A percentile compares a stretch with the other conserved stretches of the same genome.
Evolutionary conservation across 495 filamentous ascomycete species (phyloP).

Genomic region (Xylaria longipes): DNA sequence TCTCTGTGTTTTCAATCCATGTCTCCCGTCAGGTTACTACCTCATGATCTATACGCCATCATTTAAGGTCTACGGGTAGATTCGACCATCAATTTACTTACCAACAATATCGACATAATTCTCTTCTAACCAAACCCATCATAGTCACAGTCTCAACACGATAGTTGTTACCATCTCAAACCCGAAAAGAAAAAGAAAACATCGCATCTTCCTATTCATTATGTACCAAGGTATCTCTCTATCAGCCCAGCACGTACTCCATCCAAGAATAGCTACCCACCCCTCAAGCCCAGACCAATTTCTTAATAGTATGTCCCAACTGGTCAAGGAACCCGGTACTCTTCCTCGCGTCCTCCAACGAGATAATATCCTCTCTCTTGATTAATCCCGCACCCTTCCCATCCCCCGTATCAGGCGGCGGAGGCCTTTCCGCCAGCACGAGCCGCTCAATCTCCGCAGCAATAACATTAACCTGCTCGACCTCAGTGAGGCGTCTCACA

Average conservation of each 20-base stretch:
- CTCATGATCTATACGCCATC: background rate
- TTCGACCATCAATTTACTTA: background rate
- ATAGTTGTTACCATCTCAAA: background rate
- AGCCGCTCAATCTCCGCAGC: constrained; percentile 65
- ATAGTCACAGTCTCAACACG: background rate
- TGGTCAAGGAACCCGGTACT: constrained; percentile 87
- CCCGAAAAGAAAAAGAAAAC: background rate
- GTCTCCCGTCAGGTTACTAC: background rate
- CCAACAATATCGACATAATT: background rate
- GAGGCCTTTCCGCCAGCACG: constrained; percentile 44
- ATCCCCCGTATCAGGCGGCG: constrained; percentile 13
- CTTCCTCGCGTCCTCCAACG: constrained; percentile 81
- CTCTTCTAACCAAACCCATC: background rate
- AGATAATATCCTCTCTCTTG: constrained; percentile 71
- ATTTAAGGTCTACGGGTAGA: background rate
- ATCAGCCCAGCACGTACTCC: background rate
- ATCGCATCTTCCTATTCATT: background rate
- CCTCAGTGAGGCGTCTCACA: constrained; percentile 62
- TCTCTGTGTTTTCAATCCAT: no score
- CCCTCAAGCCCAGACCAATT: constrained; percentile 82
- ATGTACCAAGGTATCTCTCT: background rate
- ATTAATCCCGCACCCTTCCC: constrained; percentile 49
- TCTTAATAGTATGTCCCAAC: constrained; percentile 84
- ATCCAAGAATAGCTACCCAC: background rate
- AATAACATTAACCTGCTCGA: constrained; percentile 72